Percentiles rank a stretch among this genome's conserved stretches.
phyloP scores from a whole-genome alignment of 2,329 filamentous ascomycete genomes.

The Fusarium kyushuense region DNA sequence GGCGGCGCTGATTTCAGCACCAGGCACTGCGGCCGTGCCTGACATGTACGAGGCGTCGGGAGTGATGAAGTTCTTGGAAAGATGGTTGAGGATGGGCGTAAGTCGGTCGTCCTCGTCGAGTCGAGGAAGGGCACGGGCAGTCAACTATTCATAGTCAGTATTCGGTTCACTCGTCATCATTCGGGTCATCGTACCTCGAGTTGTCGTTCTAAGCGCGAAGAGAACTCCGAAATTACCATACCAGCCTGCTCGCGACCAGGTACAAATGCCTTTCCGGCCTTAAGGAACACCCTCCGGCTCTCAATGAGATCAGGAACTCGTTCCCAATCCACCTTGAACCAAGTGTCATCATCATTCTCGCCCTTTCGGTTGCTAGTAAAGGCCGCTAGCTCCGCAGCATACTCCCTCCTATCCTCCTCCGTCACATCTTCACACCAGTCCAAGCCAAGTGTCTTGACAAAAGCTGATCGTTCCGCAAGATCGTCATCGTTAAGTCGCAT shows the following conservation, averaged over 20 bases:
- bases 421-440: conserved; percentile 91
- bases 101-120: conserved; percentile 97
- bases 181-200: conserved; percentile 72
- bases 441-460: conserved; percentile 81
- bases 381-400: conserved; percentile 71
- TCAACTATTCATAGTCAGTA: conserved; percentile 67
- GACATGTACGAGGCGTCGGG: conserved; percentile 84
- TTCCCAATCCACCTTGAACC: conserved; percentile 98
- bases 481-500: conserved; percentile 85
- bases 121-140: conserved; percentile 88
- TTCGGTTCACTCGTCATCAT: background rate
- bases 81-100: conserved; percentile 73
- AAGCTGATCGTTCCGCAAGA: conserved; percentile 75
- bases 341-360: conserved; percentile 78
- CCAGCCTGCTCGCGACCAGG: conserved; percentile 87
- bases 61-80: conserved; percentile 96
- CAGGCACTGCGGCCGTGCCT: conserved; percentile 72
- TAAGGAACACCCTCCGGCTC: conserved; percentile 79
- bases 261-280: conserved; percentile 88
- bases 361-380: conserved; percentile 55
- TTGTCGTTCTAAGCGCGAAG: conserved; percentile 79
- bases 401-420: conserved; percentile 79
- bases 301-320: conserved; percentile 92
- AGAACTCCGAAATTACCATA: conserved; percentile 91
- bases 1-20: conserved; percentile 79